Base-by-base conservation (phyloP, 2,329 filamentous ascomycete species). In the Diaporthe helianthi region DNA sequence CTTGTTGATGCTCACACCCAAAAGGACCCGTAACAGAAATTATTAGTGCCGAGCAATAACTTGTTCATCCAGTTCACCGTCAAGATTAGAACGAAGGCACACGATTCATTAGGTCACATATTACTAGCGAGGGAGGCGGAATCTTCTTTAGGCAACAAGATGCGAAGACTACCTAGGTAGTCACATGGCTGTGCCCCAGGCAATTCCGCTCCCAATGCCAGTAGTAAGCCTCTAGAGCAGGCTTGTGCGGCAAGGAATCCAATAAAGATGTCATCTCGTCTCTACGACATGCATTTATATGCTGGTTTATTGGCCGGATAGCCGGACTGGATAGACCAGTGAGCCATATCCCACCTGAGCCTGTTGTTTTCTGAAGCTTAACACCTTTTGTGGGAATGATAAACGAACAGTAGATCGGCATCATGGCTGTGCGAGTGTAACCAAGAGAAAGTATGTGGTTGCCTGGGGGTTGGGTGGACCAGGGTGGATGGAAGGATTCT, bases 401-500 rank as follows among this genome's bases (percentile, higher is more conserved):
- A 4, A 26, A 17, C 64, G 24, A n/a, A 22, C 6, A 19, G 3
- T 19, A 55, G 47, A 46, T 66, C 26, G 22, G 33, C 44, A n/a
- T 55, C 52, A 36, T 36, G 64, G 64, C 64, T 58, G 52, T 67
- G 51, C 33, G 36, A 15, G 26, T 36, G 52, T 55, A 29, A 38
- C 31, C 52, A 22, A 26, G 17, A 19, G n/a, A 49, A 19, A 13
- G 7, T 2, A 36, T 63, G 41, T 31, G 52, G 52, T 29, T 67
- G 52, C 52, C 52, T 67, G 31, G 52, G 41, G 7, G n/a, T n/a
- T 46, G 41, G n/a, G 41, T 58, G 38, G 53, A 31, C 29, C 58
- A 61, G 41, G 46, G 46, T 49, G 52, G 29, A 29, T 38, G 41
- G 65, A 67, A 67, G 53, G 52, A 46, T 61, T 69, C 68, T 60